A percentile compares a stretch with the other conserved stretches of the same genome.
phyloP scores from a whole-genome alignment of 371 early-diverging fungal genomes.

The Thermomucor indicae-seudaticae region DNA sequence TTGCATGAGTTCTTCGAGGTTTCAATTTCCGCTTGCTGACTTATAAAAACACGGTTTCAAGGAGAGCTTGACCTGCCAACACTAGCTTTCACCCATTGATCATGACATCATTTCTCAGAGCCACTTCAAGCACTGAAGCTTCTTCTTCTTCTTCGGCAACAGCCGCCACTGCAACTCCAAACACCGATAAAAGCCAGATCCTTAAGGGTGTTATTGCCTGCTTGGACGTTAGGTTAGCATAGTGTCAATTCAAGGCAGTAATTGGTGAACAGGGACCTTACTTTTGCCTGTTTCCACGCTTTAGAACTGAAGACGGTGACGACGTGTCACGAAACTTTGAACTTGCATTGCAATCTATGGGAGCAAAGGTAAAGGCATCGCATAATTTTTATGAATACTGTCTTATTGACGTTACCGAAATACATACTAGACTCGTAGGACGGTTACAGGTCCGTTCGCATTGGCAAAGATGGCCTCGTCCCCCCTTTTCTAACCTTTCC shows the following conservation, averaged over 20 bases:
- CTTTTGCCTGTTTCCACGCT: not conserved
- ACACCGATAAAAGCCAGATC: slow-evolving; percentile 21
- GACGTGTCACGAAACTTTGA: slow-evolving; percentile 47
- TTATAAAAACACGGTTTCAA: too few relatives aligned
- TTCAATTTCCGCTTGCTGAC: too few relatives aligned
- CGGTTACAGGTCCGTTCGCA: slow-evolving; percentile 23
- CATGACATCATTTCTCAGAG: too few relatives aligned
- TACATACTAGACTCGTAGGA: slow-evolving; percentile 18
- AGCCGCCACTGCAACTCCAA: too few relatives aligned
- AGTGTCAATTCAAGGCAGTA: not conserved
- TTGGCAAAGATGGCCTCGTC: not conserved
- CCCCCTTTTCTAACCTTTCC: not conserved
- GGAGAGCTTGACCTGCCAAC: too few relatives aligned
- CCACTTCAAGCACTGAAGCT: too few relatives aligned
- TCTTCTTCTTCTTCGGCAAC: not conserved
- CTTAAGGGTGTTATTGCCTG: slow-evolving; percentile 40
- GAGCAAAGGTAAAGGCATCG: slow-evolving; percentile 27
- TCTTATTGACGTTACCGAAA: not conserved
- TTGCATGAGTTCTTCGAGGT: too few relatives aligned
- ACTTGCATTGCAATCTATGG: slow-evolving; percentile 38
- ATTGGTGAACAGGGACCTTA: not conserved
- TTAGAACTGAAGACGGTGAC: slow-evolving; percentile 46
- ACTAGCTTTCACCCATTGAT: too few relatives aligned
- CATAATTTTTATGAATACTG: not conserved
- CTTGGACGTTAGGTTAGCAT: slow-evolving; percentile 34